Base-by-base conservation (phyloP, 805 yeast species). In the Candida krabiensis region DNA sequence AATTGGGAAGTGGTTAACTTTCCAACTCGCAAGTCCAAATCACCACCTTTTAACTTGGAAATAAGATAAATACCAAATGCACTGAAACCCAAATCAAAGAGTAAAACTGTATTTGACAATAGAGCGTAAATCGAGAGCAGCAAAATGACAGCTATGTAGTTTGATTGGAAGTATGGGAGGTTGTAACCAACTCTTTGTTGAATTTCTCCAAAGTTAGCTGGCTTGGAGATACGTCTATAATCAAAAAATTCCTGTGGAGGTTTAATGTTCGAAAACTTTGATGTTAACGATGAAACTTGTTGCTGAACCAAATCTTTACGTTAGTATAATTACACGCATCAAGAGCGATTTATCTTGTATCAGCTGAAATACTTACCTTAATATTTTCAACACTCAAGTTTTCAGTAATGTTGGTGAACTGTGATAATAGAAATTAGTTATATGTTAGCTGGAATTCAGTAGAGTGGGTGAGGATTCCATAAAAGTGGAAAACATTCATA, bases 221-320 rank as follows among this genome's bases (percentile, higher is more conserved):
- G 99, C 61, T 88, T 89, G 25, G 96, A 85, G 45, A 93, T 63
- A 60, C 96, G 82, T 64, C 89, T 85, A 57, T 86, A 66, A 61
- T 93, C 97, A 58, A 93, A 87, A 60, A 93, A 93, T 61, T 93
- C 99, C 63, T 84, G 93, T 28, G 95, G 90, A 25, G 97, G 87
- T 58, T 86, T 83, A 44, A 93, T 63, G 53, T 85, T 77, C 33
- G 93, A 65, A 45, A 89, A 69, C 46, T 81, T 77, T 26, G 72
- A 56, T 57, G 83, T 87, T 34, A 91, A 50, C 3, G 80, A 52
- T 21, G 63, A 66, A 16, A 79, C 41, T 16, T 46, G 53, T 41
- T 44, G 48, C 49, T 46, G 14, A n/a, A 33, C 12, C 7, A 19
- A n/a, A 18, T 11, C n/a, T 14, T 8, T 18, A 12, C 7, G 16